A percentile compares a stretch with the other conserved stretches of the same genome.
phyloP scores from a whole-genome alignment of 352 stramenopile species.

The Poterioochromonas sp. region DNA sequence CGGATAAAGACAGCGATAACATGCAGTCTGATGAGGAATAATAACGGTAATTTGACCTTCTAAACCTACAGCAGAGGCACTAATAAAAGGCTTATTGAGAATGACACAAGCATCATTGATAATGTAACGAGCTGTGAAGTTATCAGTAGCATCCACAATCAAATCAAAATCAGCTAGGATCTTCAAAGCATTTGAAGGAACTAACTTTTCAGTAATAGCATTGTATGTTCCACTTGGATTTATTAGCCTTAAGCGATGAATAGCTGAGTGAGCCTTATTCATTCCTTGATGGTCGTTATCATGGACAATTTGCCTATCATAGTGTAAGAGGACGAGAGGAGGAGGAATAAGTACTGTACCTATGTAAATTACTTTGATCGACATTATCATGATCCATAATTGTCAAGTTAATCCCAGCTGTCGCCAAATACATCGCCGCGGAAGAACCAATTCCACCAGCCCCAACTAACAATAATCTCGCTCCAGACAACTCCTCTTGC shows the following conservation, averaged over 20 bases:
- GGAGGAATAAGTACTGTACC: not conserved
- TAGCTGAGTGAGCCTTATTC: conserved; percentile 79
- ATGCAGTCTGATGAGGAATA: conserved; percentile 50
- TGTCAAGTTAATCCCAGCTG: conserved; percentile 78
- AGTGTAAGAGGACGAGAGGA: not conserved
- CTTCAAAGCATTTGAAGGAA: conserved; percentile 54
- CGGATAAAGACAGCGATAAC: conserved; percentile 94
- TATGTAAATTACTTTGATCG: conserved; percentile 90
- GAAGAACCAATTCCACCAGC: conserved; percentile 89
- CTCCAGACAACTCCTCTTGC: not conserved
- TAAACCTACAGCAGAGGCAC: conserved; percentile 56
- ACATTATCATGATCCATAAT: conserved; percentile 89
- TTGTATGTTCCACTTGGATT: conserved; percentile 69
- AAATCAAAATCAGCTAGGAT: conserved; percentile 69
- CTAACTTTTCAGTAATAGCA: conserved; percentile 51
- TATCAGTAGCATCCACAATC: conserved; percentile 86
- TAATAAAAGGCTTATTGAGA: not conserved
- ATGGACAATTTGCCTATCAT: conserved; percentile 78
- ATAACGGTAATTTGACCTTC: conserved; percentile 94
- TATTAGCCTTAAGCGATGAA: conserved; percentile 49
- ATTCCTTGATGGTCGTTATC: conserved; percentile 60
- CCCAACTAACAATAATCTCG: conserved; percentile 64
- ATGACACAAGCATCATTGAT: conserved; percentile 85
- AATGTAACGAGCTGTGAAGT: conserved; percentile 86
- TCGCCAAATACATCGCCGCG: conserved; percentile 83